Conservation (phyloP, 768 basidiomycete genomes). For the Trametes sanguinea region DNA sequence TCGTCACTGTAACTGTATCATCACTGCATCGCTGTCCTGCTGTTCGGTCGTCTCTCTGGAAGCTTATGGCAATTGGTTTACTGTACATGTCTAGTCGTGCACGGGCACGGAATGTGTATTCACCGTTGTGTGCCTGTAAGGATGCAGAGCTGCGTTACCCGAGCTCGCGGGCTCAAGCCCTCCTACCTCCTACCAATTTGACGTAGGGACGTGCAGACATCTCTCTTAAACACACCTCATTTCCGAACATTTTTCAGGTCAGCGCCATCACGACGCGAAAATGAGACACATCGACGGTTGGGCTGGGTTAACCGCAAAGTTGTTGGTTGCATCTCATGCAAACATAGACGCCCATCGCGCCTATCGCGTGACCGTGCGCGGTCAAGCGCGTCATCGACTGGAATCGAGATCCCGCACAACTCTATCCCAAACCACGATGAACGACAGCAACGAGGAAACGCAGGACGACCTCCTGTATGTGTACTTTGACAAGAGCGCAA, state of each 20-base stretch:
- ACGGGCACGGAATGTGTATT: neutral
- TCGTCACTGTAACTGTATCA: conserved; percentile 16
- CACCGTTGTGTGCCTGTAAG: too few relatives aligned
- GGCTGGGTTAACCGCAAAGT: too few relatives aligned
- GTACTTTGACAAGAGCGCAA: conserved; percentile 27
- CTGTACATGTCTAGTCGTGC: neutral
- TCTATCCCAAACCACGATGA: neutral
- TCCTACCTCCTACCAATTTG: too few relatives aligned
- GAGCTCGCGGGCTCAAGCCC: too few relatives aligned
- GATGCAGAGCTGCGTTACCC: too few relatives aligned
- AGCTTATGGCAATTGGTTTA: neutral
- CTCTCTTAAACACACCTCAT: too few relatives aligned
- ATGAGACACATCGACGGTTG: too few relatives aligned
- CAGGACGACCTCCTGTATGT: conserved; percentile 17
- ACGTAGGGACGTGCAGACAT: too few relatives aligned
- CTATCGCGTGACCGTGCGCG: conserved; percentile 10
- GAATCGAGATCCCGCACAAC: neutral
- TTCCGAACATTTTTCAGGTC: too few relatives aligned
- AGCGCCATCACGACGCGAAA: too few relatives aligned
- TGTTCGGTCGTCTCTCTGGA: conserved; percentile 7
- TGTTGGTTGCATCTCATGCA: too few relatives aligned
- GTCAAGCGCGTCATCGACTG: conserved; percentile 3
- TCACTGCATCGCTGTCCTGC: conserved; percentile 13
- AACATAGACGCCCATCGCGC: too few relatives aligned
- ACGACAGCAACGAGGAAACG: conserved; percentile 6